Conservation (phyloP, 2,329 filamentous ascomycete genomes). For the Emergomyces orientalis region DNA sequence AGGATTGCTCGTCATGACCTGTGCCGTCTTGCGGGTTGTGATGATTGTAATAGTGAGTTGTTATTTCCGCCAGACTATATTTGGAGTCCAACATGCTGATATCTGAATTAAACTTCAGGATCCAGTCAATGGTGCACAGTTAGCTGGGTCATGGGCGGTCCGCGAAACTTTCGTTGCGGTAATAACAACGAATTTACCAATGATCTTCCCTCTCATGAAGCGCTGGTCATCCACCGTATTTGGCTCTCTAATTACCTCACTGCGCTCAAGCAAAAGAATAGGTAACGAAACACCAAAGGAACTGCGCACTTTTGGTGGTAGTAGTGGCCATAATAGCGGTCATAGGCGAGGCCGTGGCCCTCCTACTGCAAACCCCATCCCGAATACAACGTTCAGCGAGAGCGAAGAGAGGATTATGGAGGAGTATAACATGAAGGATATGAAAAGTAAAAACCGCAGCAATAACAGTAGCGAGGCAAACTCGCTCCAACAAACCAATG, state of each 20-base stretch:
- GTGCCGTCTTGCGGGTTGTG: slow-evolving; percentile 46
- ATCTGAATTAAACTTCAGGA: slow-evolving; percentile 21
- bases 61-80: not conserved
- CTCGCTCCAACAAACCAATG: not conserved
- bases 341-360: not conserved
- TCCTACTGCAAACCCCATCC: not conserved
- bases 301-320: not conserved
- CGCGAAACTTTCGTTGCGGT: slow-evolving; percentile 41
- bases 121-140: slow-evolving; percentile 25
- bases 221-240: not conserved
- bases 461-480: not conserved
- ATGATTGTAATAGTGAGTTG: slow-evolving; percentile 38
- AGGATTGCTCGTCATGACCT: slow-evolving; percentile 48
- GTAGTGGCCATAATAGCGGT: not conserved
- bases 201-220: slow-evolving; percentile 15
- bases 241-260: not conserved
- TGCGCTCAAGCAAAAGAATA: not conserved
- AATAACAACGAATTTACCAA: slow-evolving; percentile 36
- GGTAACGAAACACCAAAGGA: not conserved
- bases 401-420: slow-evolving; percentile 4
- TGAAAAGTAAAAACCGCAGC: not conserved
- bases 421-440: not conserved
- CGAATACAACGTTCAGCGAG: slow-evolving; percentile 4
- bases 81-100: not conserved
- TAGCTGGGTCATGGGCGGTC: slow-evolving; percentile 28